Base-by-base conservation (phyloP, 352 stramenopile species). In the Globisporangium orthogonon region DNA sequence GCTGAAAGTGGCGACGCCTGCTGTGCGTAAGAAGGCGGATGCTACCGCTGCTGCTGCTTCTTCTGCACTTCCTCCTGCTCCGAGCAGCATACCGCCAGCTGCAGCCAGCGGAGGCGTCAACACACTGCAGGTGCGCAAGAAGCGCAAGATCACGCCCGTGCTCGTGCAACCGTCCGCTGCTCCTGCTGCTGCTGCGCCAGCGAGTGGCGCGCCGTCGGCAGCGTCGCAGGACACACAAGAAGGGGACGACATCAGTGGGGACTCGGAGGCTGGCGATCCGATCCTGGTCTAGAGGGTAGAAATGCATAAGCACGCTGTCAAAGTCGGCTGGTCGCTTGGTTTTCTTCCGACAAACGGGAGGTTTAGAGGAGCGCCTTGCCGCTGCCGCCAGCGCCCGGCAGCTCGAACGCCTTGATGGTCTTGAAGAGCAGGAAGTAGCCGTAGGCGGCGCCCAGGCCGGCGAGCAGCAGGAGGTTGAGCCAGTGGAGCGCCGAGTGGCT, bases 321-420 rank as follows among this genome's bases (percentile, higher is more conserved):
- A 41, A 41, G 37, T 14, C 35, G 7, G 11, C 7, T 29, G 7
- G 2, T 51, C 17, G 46, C 23, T 18, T 13, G 6, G 3, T 33
- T 82, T 23, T 23, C 23, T 23, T 23, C 23, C 23, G 23, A 23
- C 23, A 23, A 23, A 23, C 37, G 37, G 17, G 37, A 43, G 37
- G 37, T 7, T 17, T 63, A 91, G 37, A 87, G 58, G 28, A 67
- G 35, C 15, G 67, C 66, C 56, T 87, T 89, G 44, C 78, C 68
- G 49, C 76, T 70, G 50, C 75, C 78, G 23, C 52, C 44, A 4
- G 43, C 46, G 37, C 56, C 49, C 0, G 85, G 85, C 29, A 94
- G 67, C 60, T 94, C 85, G 51, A 94, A 94, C 29, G 81, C 82
- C 67, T 94, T 94, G 66, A 92, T 91, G 56, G 85, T 89, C 76